Conservation (phyloP, 108 stramenopile genomes). For the Pseudonitzschia pungens region DNA sequence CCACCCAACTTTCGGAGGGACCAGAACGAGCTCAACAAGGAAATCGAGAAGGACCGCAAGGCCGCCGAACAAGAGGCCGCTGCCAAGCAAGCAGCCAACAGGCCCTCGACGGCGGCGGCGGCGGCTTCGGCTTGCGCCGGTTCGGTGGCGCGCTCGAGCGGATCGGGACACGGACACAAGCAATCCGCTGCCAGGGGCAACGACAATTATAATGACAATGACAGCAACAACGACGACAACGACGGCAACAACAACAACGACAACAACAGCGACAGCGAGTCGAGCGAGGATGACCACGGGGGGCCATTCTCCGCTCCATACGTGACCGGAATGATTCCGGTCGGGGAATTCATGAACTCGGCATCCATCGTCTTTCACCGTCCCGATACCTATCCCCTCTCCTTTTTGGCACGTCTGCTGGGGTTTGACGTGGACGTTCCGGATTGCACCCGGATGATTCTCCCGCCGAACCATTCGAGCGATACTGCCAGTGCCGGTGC, state of each 20-base stretch:
- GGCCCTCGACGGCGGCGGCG: neutral
- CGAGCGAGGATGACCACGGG: neutral
- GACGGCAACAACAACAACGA: too few species aligned
- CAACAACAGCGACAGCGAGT: neutral
- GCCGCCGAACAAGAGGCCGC: neutral
- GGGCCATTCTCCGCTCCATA: neutral
- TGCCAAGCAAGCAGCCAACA: neutral
- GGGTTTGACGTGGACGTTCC: constrained; percentile 64
- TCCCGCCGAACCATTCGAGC: too few species aligned
- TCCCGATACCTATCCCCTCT: constrained; percentile 76
- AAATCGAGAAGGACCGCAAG: neutral
- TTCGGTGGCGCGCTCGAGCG: too few species aligned
- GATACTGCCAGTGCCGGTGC: too few species aligned
- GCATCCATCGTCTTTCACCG: constrained; percentile 50
- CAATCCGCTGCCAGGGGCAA: too few species aligned
- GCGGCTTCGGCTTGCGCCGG: too few species aligned
- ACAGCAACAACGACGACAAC: too few species aligned
- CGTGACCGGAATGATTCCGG: constrained; percentile 39
- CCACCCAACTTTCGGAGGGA: constrained; percentile 4
- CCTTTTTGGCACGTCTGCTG: constrained; percentile 61
- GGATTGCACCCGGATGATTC: neutral
- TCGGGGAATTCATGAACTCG: constrained; percentile 48
- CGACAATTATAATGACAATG: too few species aligned
- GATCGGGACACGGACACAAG: too few species aligned
- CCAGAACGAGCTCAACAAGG: constrained; percentile 1